Percentiles rank a stretch among this genome's conserved stretches.
phyloP scores from a whole-genome alignment of 495 filamentous ascomycete genomes.

The Penicillium odoratum region DNA sequence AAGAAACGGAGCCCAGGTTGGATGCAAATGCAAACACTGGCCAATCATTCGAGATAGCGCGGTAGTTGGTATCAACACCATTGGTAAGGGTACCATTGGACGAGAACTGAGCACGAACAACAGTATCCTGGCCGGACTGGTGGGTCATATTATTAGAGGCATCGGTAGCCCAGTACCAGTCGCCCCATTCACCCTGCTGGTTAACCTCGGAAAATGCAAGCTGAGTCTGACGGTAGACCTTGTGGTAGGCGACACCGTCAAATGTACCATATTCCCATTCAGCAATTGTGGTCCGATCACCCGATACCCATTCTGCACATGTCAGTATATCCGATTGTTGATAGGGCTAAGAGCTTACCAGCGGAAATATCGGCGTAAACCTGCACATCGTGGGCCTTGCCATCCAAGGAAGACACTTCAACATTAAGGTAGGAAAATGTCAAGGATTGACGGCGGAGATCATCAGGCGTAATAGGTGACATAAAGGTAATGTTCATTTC shows the following conservation, averaged over 20 bases:
- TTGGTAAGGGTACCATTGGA: conserved; percentile 45
- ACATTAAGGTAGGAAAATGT: conserved; percentile 58
- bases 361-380: conserved; percentile 62
- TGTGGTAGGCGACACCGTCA: conserved; percentile 52
- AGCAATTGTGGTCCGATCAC: conserved; percentile 48
- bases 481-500: conserved; percentile 58
- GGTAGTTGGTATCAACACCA: conserved; percentile 49
- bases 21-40: conserved; percentile 57
- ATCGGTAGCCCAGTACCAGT: conserved; percentile 58
- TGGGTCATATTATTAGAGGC: conserved; percentile 36
- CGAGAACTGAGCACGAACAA: conserved; percentile 51
- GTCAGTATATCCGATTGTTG: background rate
- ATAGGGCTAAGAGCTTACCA: conserved; percentile 37
- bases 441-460: conserved; percentile 55
- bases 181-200: conserved; percentile 61
- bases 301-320: conserved; percentile 56
- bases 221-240: conserved; percentile 52
- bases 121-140: conserved; percentile 49
- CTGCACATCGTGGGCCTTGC: conserved; percentile 53
- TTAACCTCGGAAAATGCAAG: conserved; percentile 52
- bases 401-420: conserved; percentile 53
- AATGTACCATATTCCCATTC: conserved; percentile 55
- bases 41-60: conserved; percentile 52
- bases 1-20: conserved; percentile 48
- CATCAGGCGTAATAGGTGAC: conserved; percentile 57